A percentile compares a stretch with the other conserved stretches of the same genome.
Conservation (phyloP, 164 flowering plant genomes). For the Amborella trichopoda region DNA sequence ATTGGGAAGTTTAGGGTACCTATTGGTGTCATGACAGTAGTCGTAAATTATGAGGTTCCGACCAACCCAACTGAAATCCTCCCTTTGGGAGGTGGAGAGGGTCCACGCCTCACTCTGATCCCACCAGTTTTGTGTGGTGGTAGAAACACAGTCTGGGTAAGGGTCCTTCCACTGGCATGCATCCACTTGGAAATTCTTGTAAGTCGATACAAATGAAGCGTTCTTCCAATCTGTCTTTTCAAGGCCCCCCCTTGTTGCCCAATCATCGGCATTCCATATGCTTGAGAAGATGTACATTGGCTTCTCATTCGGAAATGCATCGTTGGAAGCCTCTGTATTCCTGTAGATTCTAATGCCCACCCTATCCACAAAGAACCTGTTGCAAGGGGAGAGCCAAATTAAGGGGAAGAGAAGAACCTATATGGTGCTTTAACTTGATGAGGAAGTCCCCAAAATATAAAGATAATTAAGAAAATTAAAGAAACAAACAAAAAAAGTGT, state of each 20-base stretch:
- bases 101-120: conserved; percentile 81
- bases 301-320: conserved; percentile 84
- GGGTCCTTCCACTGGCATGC: conserved; percentile 91
- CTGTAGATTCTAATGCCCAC: conserved; percentile 73
- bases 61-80: conserved; percentile 76
- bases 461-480: no score
- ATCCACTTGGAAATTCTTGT: conserved; percentile 70
- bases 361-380: conserved; percentile 72
- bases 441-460: no score
- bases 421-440: no score
- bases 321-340: conserved; percentile 51
- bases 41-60: conserved; percentile 81
- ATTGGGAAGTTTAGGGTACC: conserved; percentile 44
- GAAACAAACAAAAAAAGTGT: no score
- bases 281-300: conserved; percentile 94
- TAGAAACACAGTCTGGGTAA: conserved; percentile 70
- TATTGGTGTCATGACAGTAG: conserved; percentile 59
- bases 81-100: conserved; percentile 43
- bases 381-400: background rate
- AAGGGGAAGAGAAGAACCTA: conserved; percentile 7
- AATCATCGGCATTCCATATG: conserved; percentile 95
- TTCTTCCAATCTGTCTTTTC: conserved; percentile 91
- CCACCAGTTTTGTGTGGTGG: conserved; percentile 86
- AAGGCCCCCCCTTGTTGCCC: conserved; percentile 97
- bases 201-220: conserved; percentile 90